phyloP scores from a whole-genome alignment of 345 rosid species.

The Citrus sp. region DNA sequence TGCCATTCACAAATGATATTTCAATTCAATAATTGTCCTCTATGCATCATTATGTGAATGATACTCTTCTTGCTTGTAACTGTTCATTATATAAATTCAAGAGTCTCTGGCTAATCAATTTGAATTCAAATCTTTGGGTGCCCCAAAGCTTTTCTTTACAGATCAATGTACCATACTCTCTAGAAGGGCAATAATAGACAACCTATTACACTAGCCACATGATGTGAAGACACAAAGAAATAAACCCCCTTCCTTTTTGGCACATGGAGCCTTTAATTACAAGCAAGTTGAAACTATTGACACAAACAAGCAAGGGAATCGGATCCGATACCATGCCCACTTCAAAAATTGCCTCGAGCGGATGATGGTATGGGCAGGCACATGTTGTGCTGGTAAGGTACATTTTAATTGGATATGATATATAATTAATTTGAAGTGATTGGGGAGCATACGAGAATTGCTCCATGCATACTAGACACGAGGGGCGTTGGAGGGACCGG shows the following conservation, averaged over 20 bases:
- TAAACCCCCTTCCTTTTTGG: not conserved
- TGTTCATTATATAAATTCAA: not conserved
- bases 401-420: slow-evolving; percentile 14
- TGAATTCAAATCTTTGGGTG: not conserved
- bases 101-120: not conserved
- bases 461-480: slow-evolving; percentile 22
- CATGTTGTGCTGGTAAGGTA: slow-evolving; percentile 52
- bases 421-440: slow-evolving; percentile 18
- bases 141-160: not conserved
- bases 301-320: not conserved
- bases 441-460: slow-evolving; percentile 15
- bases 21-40: slow-evolving; percentile 5
- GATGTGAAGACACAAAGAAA: not conserved
- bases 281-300: not conserved
- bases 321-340: slow-evolving; percentile 11
- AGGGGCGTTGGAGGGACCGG: slow-evolving; percentile 27
- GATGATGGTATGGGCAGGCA: slow-evolving; percentile 34
- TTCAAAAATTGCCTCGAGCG: slow-evolving; percentile 8
- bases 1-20: not conserved
- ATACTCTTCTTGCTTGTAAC: not conserved
- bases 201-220: not conserved
- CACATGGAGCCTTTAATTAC: slow-evolving; percentile 4
- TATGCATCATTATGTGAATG: not conserved
- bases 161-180: not conserved
- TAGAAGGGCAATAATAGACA: not conserved